These are phyloP conservation scores for Megacollybia marginata DNA, from an alignment of 768 basidiomycete species.

Conservation along the genomic window DNA sequence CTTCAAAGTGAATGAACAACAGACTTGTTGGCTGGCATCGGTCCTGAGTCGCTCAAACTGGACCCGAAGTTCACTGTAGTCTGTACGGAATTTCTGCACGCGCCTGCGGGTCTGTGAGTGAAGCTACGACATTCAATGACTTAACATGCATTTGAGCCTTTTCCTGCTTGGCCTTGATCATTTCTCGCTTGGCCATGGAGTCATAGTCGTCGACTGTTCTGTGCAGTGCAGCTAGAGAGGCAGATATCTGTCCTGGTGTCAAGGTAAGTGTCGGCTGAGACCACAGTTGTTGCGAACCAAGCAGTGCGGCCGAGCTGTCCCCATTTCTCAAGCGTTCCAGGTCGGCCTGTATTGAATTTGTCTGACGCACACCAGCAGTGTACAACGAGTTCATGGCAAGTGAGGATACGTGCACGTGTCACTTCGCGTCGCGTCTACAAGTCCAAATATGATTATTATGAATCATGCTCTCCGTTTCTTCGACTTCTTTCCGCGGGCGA, in stretches of 20 bases:
- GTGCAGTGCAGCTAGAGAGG: constrained; percentile 92
- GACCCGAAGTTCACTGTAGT: constrained; percentile 73
- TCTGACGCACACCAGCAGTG: constrained; percentile 88
- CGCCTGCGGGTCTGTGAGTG: constrained; percentile 45
- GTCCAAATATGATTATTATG: no score
- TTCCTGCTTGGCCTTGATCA: constrained; percentile 93
- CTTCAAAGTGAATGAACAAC: constrained; percentile 10
- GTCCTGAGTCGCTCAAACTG: constrained; percentile 78
- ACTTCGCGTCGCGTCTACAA: no score
- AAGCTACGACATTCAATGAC: not conserved
- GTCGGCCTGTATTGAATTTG: constrained; percentile 81
- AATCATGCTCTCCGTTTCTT: constrained; percentile 20
- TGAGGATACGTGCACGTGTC: not conserved
- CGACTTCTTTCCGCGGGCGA: constrained; percentile 58
- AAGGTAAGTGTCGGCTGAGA: constrained; percentile 3
- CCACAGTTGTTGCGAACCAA: constrained; percentile 50
- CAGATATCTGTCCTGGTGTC: constrained; percentile 87
- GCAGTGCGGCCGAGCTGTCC: constrained; percentile 70
- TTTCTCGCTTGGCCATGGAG: constrained; percentile 92
- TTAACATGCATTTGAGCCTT: constrained; percentile 79
- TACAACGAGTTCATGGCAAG: constrained; percentile 86
- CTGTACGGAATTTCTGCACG: constrained; percentile 84
- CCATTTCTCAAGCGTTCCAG: constrained; percentile 76
- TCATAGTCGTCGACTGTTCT: constrained; percentile 97
- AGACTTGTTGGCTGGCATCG: constrained; percentile 44